These are phyloP conservation scores for Aspergillus egyptiacus DNA, from an alignment of 495 filamentous ascomycete genomes.

Conservation along the genomic window DNA sequence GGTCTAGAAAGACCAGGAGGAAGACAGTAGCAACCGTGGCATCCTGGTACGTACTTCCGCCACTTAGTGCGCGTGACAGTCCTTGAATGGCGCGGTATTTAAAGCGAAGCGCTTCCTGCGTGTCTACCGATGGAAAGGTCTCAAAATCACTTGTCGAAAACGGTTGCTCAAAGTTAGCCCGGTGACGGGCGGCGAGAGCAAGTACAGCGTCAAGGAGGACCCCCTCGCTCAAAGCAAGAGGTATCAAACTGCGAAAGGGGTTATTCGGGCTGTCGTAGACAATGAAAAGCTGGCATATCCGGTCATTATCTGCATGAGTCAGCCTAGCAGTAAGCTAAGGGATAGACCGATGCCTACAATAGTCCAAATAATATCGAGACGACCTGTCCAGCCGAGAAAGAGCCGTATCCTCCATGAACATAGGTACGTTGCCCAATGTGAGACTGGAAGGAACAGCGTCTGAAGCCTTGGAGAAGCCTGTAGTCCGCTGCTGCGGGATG, in stretches of 20 bases:
- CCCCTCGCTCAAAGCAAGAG: constrained; percentile 37
- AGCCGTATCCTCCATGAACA: constrained; percentile 14
- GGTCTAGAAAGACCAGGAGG: constrained; percentile 49
- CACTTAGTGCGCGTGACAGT: constrained; percentile 26
- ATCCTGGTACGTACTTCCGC: constrained; percentile 18
- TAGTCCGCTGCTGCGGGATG: neutral
- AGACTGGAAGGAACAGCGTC: neutral
- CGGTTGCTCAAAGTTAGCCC: constrained; percentile 29
- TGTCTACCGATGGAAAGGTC: constrained; percentile 4
- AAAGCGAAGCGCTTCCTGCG: constrained; percentile 41
- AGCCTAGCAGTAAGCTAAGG: neutral
- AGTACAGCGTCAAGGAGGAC: constrained; percentile 43
- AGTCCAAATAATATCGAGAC: constrained; percentile 37
- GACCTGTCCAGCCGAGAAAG: constrained; percentile 22
- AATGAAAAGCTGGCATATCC: constrained; percentile 47
- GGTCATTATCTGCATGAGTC: constrained; percentile 43
- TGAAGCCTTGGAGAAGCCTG: no score
- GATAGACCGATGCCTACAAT: constrained; percentile 27
- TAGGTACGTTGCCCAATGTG: neutral
- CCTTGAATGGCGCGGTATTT: constrained; percentile 45
- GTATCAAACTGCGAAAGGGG: constrained; percentile 45
- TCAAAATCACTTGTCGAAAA: constrained; percentile 4
- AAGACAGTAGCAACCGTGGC: constrained; percentile 44
- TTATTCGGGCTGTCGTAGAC: constrained; percentile 48
- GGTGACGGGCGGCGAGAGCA: constrained; percentile 49